A percentile compares a stretch with the other conserved stretches of the same genome.
phyloP scores from a whole-genome alignment of 306 rosid species.

The Cicer judaicum region DNA sequence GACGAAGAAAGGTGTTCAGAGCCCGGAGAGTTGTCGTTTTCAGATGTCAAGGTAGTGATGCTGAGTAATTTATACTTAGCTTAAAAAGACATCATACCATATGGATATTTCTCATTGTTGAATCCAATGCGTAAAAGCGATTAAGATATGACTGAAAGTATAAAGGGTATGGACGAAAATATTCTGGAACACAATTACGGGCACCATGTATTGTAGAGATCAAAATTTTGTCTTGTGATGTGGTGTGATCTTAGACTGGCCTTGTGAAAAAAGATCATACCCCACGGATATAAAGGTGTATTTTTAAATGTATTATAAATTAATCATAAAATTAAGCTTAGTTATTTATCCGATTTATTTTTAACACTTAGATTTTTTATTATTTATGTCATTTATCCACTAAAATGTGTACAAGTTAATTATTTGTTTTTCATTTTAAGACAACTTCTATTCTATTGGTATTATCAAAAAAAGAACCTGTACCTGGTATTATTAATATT shows the following conservation, averaged over 20 bases:
- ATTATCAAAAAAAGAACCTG: no score
- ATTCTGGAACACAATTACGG: slow-evolving; percentile 9
- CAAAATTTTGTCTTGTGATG: slow-evolving; percentile 20
- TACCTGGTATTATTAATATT: no score
- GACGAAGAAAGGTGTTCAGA: slow-evolving; percentile 43
- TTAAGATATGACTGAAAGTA: slow-evolving; percentile 22
- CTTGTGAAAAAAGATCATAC: neutral
- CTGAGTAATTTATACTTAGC: slow-evolving; percentile 34
- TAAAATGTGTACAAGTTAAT: no score
- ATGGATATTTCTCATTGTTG: slow-evolving; percentile 12
- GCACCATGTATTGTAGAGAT: slow-evolving; percentile 26
- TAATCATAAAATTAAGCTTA: no score
- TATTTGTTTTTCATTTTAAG: no score
- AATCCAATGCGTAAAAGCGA: slow-evolving; percentile 23
- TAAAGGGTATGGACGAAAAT: slow-evolving; percentile 33
- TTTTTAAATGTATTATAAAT: neutral
- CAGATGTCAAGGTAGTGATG: slow-evolving; percentile 33
- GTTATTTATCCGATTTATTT: no score
- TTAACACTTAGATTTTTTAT: no score
- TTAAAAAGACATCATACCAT: slow-evolving; percentile 3
- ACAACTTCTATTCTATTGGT: no score
- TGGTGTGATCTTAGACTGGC: neutral
- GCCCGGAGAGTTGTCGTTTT: slow-evolving; percentile 12
- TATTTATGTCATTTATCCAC: no score
- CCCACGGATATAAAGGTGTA: neutral